phyloP scores from a whole-genome alignment of 2,329 filamentous ascomycete genomes.

The Orbilia ellipsospora region DNA sequence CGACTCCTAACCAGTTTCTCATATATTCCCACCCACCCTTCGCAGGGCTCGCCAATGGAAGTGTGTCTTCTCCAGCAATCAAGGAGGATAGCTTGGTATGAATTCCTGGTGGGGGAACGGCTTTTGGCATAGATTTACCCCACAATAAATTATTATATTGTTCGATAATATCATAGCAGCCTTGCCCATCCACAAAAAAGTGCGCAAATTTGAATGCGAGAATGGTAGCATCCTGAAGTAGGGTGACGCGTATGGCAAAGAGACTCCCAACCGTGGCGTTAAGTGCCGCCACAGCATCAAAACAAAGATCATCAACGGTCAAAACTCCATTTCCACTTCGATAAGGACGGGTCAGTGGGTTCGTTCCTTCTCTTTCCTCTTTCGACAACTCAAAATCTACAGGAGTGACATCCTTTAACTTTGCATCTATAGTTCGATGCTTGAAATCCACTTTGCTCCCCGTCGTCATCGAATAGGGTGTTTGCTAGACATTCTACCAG shows the following conservation, averaged over 20 bases:
- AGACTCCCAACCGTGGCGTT: conserved; percentile 28
- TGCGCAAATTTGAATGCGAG: conserved; percentile 41
- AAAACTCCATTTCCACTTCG: conserved; percentile 7
- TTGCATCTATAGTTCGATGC: conserved; percentile 11
- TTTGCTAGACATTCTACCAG: conserved; percentile 13
- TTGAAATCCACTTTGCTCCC: conserved; percentile 31
- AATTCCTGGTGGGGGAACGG: conserved; percentile 29
- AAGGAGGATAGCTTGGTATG: conserved; percentile 21
- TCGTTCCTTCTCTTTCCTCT: conserved; percentile 16
- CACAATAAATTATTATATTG: conserved; percentile 23
- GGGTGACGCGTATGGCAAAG: conserved; percentile 34
- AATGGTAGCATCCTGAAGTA: conserved; percentile 37
- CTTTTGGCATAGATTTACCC: conserved; percentile 13
- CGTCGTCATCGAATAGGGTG: conserved; percentile 34
- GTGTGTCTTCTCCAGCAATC: conserved; percentile 25
- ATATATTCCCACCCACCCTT: conserved; percentile 36
- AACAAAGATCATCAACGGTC: conserved; percentile 14
- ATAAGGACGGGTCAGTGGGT: conserved; percentile 30
- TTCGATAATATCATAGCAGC: conserved; percentile 28
- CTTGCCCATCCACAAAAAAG: conserved; percentile 39
- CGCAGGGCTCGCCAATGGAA: neutral
- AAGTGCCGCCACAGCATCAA: conserved; percentile 14
- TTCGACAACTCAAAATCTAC: conserved; percentile 21
- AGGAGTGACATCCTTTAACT: conserved; percentile 17
- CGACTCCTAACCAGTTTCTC: conserved; percentile 30